Conservation (phyloP, 805 yeast species). For the Zygosaccharomyces lentus region DNA sequence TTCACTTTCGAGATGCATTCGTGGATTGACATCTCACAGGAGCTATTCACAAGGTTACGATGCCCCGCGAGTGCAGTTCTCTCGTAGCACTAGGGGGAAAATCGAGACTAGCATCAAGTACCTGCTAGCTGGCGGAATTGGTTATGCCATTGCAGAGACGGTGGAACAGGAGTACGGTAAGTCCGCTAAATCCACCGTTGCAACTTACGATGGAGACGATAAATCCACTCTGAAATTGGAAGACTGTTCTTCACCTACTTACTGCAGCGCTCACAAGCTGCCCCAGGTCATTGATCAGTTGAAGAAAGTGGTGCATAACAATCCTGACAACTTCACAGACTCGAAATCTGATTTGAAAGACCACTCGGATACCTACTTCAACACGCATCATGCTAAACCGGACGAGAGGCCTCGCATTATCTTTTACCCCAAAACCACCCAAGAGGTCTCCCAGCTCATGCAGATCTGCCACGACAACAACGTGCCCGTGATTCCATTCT, state of each 20-base stretch:
- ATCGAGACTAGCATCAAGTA: constrained; percentile 1
- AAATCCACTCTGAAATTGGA: constrained; percentile 22
- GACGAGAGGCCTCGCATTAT: constrained; percentile 56
- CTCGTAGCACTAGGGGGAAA: background rate
- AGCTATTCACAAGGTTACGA: background rate
- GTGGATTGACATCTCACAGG: background rate
- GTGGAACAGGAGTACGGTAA: constrained; percentile 2
- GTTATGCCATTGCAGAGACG: constrained; percentile 11
- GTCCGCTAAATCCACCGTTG: background rate
- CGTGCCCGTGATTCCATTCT: constrained; percentile 71
- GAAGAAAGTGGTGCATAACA: constrained; percentile 37
- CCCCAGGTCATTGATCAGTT: constrained; percentile 41
- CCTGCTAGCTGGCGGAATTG: constrained; percentile 12
- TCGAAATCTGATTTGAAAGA: constrained; percentile 41
- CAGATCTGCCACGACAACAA: constrained; percentile 55
- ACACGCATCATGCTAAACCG: constrained; percentile 58
- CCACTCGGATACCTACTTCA: constrained; percentile 58
- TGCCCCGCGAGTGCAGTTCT: constrained; percentile 4
- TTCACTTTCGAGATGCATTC: background rate
- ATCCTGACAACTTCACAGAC: constrained; percentile 33
- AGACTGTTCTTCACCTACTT: constrained; percentile 22
- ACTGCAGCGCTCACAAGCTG: constrained; percentile 37
- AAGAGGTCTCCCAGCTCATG: constrained; percentile 60
- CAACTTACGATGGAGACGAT: background rate
- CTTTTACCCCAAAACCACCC: constrained; percentile 59